These are phyloP conservation scores for Annulohypoxylon truncatum DNA, from an alignment of 2,329 filamentous ascomycete species.

Conservation along the genomic window DNA sequence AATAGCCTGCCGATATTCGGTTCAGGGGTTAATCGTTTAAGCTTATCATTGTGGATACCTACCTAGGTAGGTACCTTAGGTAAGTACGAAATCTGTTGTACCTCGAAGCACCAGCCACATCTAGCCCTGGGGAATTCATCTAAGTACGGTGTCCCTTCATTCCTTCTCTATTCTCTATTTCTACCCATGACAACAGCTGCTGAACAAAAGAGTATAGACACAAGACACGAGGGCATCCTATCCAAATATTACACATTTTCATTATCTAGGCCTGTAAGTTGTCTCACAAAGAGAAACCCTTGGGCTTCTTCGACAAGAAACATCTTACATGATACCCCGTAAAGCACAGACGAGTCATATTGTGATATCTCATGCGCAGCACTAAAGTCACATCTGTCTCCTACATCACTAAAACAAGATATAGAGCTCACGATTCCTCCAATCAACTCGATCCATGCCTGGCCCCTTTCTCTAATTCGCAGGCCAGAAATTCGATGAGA, in stretches of 20 bases:
- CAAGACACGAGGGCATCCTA: background rate
- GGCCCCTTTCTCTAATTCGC: background rate
- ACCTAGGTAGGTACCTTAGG: too few relatives aligned
- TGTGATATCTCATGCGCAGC: slow-evolving; percentile 1
- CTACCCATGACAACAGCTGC: too few relatives aligned
- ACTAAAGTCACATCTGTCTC: slow-evolving; percentile 21
- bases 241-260: background rate
- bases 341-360: background rate
- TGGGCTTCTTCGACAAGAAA: background rate
- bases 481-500: background rate
- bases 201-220: too few relatives aligned
- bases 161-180: too few relatives aligned
- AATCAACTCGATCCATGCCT: slow-evolving; percentile 6
- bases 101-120: background rate
- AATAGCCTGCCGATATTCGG: slow-evolving; percentile 12
- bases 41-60: slow-evolving; percentile 4
- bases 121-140: background rate
- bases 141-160: too few relatives aligned
- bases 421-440: background rate
- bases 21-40: background rate
- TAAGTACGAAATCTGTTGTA: background rate
- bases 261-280: background rate
- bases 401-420: slow-evolving; percentile 15
- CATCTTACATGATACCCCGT: background rate
- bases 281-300: background rate